Conservation (phyloP, 2,329 filamentous ascomycete species). For the Plenodomus lindquistii region DNA sequence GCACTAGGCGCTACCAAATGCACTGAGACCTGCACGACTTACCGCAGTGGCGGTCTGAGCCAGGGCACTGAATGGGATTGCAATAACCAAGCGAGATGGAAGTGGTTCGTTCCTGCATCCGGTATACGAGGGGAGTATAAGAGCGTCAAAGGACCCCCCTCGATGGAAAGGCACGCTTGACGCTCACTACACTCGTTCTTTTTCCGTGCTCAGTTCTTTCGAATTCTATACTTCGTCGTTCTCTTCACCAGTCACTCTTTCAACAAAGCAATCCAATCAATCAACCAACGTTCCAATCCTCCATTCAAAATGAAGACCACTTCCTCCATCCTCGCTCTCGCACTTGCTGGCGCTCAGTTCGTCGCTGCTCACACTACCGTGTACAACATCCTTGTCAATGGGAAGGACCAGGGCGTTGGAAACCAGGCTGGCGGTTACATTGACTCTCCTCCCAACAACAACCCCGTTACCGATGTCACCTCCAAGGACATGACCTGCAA, state of each 20-base stretch:
- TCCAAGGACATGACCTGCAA: slow-evolving; percentile 43
- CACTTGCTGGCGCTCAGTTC: slow-evolving; percentile 32
- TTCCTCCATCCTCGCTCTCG: slow-evolving; percentile 33
- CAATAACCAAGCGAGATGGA: slow-evolving; percentile 26
- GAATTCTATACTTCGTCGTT: slow-evolving; percentile 17
- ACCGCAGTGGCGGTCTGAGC: slow-evolving; percentile 17
- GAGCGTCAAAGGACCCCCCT: slow-evolving; percentile 10
- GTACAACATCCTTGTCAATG: slow-evolving; percentile 49
- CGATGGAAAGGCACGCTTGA: slow-evolving; percentile 32
- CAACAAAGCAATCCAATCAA: slow-evolving; percentile 9
- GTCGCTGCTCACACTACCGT: slow-evolving; percentile 43
- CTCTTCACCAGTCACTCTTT: slow-evolving; percentile 19
- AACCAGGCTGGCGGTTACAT: slow-evolving; percentile 51
- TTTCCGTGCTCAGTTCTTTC: slow-evolving; percentile 20
- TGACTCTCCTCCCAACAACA: slow-evolving; percentile 50
- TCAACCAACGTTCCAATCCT: slow-evolving; percentile 5
- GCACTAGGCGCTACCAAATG: slow-evolving; percentile 10
- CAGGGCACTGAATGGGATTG: slow-evolving; percentile 13
- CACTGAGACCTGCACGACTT: slow-evolving; percentile 18
- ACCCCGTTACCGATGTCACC: slow-evolving; percentile 40
- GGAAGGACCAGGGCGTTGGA: slow-evolving; percentile 38
- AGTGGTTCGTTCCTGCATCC: slow-evolving; percentile 3
- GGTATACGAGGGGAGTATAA: slow-evolving; percentile 22
- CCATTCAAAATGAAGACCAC: slow-evolving; percentile 33
- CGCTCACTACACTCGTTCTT: slow-evolving; percentile 33